Conservation (phyloP, 148 eudicot genomes). For the Silene conica region DNA sequence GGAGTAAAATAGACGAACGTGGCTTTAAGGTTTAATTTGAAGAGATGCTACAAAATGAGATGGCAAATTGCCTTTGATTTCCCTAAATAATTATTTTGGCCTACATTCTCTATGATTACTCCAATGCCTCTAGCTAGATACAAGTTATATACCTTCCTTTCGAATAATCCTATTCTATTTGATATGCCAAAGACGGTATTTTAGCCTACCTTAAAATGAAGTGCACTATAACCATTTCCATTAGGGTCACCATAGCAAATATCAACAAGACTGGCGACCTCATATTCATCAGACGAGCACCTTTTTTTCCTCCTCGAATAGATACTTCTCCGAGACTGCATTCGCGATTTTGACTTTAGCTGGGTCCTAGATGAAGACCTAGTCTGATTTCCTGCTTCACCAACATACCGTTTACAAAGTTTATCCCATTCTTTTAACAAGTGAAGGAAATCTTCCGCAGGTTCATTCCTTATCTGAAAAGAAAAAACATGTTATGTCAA, state of each 20-base stretch:
- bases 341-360: constrained; percentile 16
- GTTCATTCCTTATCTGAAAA: constrained; percentile 70
- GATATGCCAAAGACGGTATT: not conserved
- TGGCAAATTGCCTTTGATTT: not conserved
- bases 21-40: not conserved
- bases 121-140: not conserved
- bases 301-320: constrained; percentile 28
- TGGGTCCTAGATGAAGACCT: constrained; percentile 29
- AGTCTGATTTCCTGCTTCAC: constrained; percentile 32
- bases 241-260: constrained; percentile 78
- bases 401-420: constrained; percentile 54
- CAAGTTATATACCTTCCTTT: not conserved
- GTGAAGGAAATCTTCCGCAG: constrained; percentile 78
- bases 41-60: not conserved
- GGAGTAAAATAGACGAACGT: not conserved
- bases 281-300: constrained; percentile 49
- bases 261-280: constrained; percentile 62
- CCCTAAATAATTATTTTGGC: constrained; percentile 1
- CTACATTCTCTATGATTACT: not conserved
- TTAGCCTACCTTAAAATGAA: constrained; percentile 64
- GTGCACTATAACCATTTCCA: constrained; percentile 47
- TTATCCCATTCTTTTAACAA: constrained; percentile 82
- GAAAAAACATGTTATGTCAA: not conserved
- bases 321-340: constrained; percentile 15
- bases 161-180: not conserved